Percentiles rank a stretch among this genome's conserved stretches.
phyloP scores from a whole-genome alignment of 257 asterid genomes.

The Euphrasia confusa region DNA sequence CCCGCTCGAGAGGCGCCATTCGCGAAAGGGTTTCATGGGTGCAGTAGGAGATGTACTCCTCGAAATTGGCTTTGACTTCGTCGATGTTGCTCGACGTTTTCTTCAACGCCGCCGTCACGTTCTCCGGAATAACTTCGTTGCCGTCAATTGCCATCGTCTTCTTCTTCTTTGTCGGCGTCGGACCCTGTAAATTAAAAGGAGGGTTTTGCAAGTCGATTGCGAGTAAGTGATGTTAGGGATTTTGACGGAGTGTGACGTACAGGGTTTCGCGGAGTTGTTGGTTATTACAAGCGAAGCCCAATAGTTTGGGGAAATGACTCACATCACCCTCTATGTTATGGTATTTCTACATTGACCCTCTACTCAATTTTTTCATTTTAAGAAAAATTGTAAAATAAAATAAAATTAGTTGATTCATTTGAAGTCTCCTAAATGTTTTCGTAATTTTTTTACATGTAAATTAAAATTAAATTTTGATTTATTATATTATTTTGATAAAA shows the following conservation, averaged over 20 bases:
- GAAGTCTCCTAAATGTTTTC: no score
- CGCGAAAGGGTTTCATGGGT: constrained; percentile 56
- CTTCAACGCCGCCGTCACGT: constrained; percentile 66
- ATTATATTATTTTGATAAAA: no score
- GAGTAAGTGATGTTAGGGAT: neutral
- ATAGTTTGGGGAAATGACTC: constrained; percentile 3
- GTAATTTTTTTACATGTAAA: no score
- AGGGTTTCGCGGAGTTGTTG: neutral
- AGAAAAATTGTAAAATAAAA: no score
- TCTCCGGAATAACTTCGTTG: constrained; percentile 51
- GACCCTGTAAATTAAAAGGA: constrained; percentile 4
- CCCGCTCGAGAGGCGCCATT: constrained; percentile 82
- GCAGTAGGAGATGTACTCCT: constrained; percentile 54
- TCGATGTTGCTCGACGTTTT: constrained; percentile 66
- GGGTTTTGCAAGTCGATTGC: constrained; percentile 13
- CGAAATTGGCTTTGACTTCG: constrained; percentile 58
- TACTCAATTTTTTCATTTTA: no score
- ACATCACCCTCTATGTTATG: neutral
- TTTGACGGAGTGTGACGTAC: neutral
- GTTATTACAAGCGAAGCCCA: constrained; percentile 2
- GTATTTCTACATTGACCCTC: no score
- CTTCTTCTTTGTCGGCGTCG: neutral
- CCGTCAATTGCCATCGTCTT: constrained; percentile 33
- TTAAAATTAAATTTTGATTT: no score
- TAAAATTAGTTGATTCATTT: no score